phyloP scores from a whole-genome alignment of 1,284 basidiomycete species.

The Termitomyces sp. region DNA sequence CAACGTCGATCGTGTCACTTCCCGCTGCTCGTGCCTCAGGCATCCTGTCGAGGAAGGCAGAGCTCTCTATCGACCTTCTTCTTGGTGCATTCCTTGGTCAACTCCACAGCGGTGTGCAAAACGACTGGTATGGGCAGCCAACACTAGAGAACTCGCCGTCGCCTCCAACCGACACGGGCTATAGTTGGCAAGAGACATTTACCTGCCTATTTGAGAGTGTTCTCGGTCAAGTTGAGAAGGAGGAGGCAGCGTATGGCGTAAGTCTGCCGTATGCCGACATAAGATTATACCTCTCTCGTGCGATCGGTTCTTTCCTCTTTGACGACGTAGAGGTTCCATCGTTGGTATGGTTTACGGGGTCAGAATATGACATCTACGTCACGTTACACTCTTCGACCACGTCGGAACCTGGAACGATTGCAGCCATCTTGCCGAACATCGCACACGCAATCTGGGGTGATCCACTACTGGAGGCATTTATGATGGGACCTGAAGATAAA shows the following conservation, averaged over 20 bases:
- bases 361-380: constrained; percentile 48
- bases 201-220: constrained; percentile 50
- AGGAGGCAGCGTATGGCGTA: constrained; percentile 16
- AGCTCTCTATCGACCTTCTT: constrained; percentile 46
- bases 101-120: constrained; percentile 57
- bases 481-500: constrained; percentile 24
- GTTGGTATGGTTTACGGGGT: constrained; percentile 55
- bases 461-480: constrained; percentile 63
- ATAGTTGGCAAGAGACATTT: constrained; percentile 73
- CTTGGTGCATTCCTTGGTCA: constrained; percentile 53
- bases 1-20: constrained; percentile 31
- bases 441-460: constrained; percentile 68
- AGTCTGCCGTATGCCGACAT: constrained; percentile 40
- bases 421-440: constrained; percentile 45
- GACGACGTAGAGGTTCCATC: constrained; percentile 70
- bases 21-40: constrained; percentile 33
- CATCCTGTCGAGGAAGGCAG: constrained; percentile 37
- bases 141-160: constrained; percentile 10
- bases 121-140: constrained; percentile 67
- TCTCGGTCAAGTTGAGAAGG: constrained; percentile 32
- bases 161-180: constrained; percentile 27
- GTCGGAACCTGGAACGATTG: constrained; percentile 23
- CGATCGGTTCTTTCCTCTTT: constrained; percentile 68
- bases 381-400: constrained; percentile 19
- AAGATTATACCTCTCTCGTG: constrained; percentile 50